Evolutionary conservation across 352 stramenopile species (phyloP).

Genomic region (Globisporangium lucens): DNA sequence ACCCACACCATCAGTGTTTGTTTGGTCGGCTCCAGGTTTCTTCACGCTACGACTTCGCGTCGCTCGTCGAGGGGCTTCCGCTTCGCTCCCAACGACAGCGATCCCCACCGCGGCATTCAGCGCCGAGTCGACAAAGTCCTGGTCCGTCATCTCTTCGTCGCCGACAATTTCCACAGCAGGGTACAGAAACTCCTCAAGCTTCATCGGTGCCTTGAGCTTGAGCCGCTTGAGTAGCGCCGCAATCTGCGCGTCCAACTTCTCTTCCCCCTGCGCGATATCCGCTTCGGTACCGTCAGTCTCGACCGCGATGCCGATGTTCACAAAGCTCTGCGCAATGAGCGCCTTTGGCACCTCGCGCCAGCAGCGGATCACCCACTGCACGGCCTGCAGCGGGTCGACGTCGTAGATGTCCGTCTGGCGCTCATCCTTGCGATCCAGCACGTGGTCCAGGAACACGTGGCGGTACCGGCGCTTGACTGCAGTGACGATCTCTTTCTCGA

Average conservation of each 20-base stretch:
- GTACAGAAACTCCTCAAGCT: slow-evolving; percentile 52
- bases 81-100: slow-evolving; percentile 27
- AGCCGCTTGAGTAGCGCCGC: slow-evolving; percentile 44
- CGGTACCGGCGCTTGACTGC: slow-evolving; percentile 63
- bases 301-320: slow-evolving; percentile 27
- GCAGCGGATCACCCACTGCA: slow-evolving; percentile 50
- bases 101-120: slow-evolving; percentile 42
- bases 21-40: slow-evolving; percentile 8
- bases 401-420: slow-evolving; percentile 35
- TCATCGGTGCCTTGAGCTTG: slow-evolving; percentile 40
- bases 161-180: slow-evolving; percentile 40
- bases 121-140: slow-evolving; percentile 66
- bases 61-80: slow-evolving; percentile 26
- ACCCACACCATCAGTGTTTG: not conserved
- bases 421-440: slow-evolving; percentile 42
- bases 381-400: slow-evolving; percentile 43
- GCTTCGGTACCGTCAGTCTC: not conserved
- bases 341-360: slow-evolving; percentile 56
- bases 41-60: slow-evolving; percentile 16
- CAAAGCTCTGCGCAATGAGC: slow-evolving; percentile 51
- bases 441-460: slow-evolving; percentile 39
- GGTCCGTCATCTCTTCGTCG: slow-evolving; percentile 56
- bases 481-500: slow-evolving; percentile 42
- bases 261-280: slow-evolving; percentile 25
- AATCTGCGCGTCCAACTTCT: slow-evolving; percentile 57